Conservation (phyloP, 306 rosid species). For the Rosa rugosa region DNA sequence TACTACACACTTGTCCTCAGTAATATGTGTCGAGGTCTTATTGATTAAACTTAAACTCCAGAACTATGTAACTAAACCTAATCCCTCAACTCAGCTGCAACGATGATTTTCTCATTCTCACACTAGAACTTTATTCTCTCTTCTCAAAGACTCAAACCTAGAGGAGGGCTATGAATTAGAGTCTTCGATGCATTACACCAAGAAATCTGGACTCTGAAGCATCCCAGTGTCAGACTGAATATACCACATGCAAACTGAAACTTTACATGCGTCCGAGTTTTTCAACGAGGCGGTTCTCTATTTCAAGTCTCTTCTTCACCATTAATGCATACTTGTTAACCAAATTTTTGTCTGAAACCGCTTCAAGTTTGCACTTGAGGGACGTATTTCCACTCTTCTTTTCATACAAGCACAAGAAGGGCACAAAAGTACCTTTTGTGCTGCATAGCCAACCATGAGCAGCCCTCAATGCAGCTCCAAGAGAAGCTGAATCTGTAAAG, state of each 20-base stretch:
- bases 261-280: constrained; percentile 63
- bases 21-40: too few relatives aligned
- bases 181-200: neutral
- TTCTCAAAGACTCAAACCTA: neutral
- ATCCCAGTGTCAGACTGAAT: neutral
- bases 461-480: constrained; percentile 93
- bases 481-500: constrained; percentile 80
- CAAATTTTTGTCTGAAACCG: constrained; percentile 49
- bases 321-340: constrained; percentile 55
- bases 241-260: too few relatives aligned
- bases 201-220: neutral
- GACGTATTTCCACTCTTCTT: constrained; percentile 64
- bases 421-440: constrained; percentile 60
- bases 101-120: too few relatives aligned
- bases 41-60: too few relatives aligned
- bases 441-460: constrained; percentile 93
- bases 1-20: neutral
- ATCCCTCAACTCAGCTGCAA: too few relatives aligned
- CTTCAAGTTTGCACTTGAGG: constrained; percentile 67
- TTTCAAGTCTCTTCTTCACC: constrained; percentile 76
- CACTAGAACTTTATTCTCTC: too few relatives aligned
- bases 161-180: neutral
- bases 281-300: constrained; percentile 68
- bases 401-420: constrained; percentile 61
- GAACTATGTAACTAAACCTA: too few relatives aligned